Evolutionary conservation across 1,139 yeast species (phyloP), one percentile per base, ranked within the genome.

Genomic region (Kodamaea alishanica): DNA sequence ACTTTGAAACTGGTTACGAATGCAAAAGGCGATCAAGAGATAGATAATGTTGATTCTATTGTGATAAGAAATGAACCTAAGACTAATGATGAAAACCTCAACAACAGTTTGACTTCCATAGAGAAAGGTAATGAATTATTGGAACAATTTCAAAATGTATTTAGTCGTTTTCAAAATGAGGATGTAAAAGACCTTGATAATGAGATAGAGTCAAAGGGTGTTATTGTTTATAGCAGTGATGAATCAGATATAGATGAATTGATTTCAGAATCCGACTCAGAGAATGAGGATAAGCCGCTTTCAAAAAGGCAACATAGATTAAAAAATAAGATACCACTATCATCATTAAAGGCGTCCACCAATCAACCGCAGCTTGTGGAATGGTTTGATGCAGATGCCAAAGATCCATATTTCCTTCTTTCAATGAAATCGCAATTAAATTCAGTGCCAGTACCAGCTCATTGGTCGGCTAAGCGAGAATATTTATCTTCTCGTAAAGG

Each of bases 331-430:
- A 75, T 88, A 0, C 77, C 94, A 0, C 62, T 92, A 11, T 79
- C 92, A 0, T 69, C 73, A 9, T 66, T 92, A 37, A 92, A 90
- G 55, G 70, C 84, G 0, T 58, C 68, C 15, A 72, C 83, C 0
- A 54, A 60, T 6, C 65, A 65, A 28, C 97, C 97, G 0, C 89
- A 86, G 43, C 56, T 82, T 4, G 84, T 92, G 0, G 96, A 89
- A 47, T 84, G 95, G 94, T 76, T 68, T 49, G 98, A 92, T 59
- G 83, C 81, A 1, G 94, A 90, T 61, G 85, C 97, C 0, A 73
- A 70, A 3, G 94, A 88, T 52, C 96, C 98, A 1, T 64, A 67
- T 37, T 58, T 89, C 23, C 67, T 81, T 10, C 78, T 86, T 0
- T 65, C 73, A 9, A 61, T 92, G 41, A 92, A 90, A 54, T 67